These are phyloP conservation scores for Boeremia lycopersici DNA, from an alignment of 2,329 filamentous ascomycete species.

Conservation along the genomic window DNA sequence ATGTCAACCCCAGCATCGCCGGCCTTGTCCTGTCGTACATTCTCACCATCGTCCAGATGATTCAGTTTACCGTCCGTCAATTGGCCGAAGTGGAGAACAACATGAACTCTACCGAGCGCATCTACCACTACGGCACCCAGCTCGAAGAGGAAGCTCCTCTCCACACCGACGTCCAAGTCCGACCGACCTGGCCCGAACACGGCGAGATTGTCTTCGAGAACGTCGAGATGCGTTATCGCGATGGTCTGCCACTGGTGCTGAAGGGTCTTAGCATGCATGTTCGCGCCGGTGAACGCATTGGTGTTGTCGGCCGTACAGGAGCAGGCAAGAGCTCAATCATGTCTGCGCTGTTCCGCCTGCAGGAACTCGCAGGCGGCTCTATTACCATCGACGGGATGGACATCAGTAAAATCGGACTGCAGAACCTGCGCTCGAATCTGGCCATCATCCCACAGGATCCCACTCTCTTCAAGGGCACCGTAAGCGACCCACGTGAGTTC, in stretches of 20 bases:
- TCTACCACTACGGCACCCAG: conserved; percentile 85
- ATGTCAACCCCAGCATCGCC: conserved; percentile 80
- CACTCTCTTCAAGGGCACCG: conserved; percentile 78
- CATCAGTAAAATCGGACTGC: conserved; percentile 75
- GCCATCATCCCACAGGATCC: conserved; percentile 87
- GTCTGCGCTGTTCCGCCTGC: conserved; percentile 78
- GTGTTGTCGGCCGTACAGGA: conserved; percentile 80
- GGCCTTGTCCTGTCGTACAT: conserved; percentile 94
- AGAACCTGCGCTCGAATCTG: conserved; percentile 75
- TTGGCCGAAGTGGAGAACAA: conserved; percentile 95
- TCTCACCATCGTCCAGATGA: conserved; percentile 89
- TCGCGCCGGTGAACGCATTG: conserved; percentile 76
- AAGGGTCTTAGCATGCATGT: conserved; percentile 68
- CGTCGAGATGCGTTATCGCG: conserved; percentile 59
- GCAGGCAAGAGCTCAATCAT: conserved; percentile 86
- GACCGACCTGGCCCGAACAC: conserved; percentile 79
- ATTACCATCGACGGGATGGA: conserved; percentile 58
- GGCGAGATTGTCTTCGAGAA: conserved; percentile 68
- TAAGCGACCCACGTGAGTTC: neutral
- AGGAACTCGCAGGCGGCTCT: conserved; percentile 54
- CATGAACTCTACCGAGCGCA: conserved; percentile 94
- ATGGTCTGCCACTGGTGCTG: conserved; percentile 56
- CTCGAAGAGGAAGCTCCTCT: conserved; percentile 89
- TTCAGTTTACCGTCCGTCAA: conserved; percentile 93
- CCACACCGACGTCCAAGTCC: conserved; percentile 70